Evolutionary conservation across 306 rosid species (phyloP).

Genomic region (Dryas octopetala): DNA sequence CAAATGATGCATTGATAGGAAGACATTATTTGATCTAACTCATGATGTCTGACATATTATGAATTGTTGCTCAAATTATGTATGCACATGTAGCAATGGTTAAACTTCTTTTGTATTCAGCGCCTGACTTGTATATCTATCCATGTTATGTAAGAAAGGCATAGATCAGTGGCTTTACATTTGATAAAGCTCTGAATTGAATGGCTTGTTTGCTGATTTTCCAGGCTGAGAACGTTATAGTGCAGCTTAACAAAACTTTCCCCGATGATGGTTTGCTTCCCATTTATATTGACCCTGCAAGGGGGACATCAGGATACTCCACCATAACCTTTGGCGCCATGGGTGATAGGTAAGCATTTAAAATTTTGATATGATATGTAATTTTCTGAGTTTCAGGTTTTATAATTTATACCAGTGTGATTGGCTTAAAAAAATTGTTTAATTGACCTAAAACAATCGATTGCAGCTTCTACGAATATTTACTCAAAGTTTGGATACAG

Average conservation of each 20-base stretch:
- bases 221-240: constrained; percentile 87
- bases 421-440: constrained; percentile 10
- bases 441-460: constrained; percentile 29
- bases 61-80: constrained; percentile 4
- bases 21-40: neutral
- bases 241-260: constrained; percentile 64
- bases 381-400: neutral
- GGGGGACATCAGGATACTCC: constrained; percentile 59
- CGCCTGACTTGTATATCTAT: constrained; percentile 12
- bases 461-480: constrained; percentile 96
- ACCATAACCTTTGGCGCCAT: constrained; percentile 93
- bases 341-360: constrained; percentile 84
- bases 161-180: constrained; percentile 5
- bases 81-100: neutral
- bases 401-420: neutral
- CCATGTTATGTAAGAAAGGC: constrained; percentile 5
- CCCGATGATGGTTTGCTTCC: constrained; percentile 98
- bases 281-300: constrained; percentile 71
- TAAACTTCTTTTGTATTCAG: neutral
- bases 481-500: constrained; percentile 96
- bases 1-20: neutral
- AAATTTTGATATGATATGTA: constrained; percentile 4
- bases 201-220: constrained; percentile 31
- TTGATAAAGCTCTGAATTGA: constrained; percentile 22
- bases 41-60: neutral